Evolutionary conservation across 768 basidiomycete species (phyloP).

Genomic region (Astraeus odoratus): DNA sequence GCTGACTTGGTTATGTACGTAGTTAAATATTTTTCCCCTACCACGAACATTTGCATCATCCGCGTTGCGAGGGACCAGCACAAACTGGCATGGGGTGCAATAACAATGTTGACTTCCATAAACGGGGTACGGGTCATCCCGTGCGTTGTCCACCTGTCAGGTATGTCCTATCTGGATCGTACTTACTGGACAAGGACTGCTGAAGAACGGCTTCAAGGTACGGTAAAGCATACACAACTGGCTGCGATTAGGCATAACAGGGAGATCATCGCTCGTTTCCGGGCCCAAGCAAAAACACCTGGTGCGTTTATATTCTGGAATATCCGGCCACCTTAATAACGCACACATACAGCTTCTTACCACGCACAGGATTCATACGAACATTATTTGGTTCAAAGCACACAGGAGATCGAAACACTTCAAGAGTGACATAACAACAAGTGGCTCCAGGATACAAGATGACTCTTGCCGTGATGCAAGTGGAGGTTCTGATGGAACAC

Average conservation of each 20-base stretch:
- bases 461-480: too few species aligned
- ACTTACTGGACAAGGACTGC: too few species aligned
- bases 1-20: not conserved
- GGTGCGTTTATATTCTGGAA: conserved; percentile 26
- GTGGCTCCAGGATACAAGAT: not conserved
- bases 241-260: conserved; percentile 72
- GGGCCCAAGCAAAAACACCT: conserved; percentile 45
- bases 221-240: conserved; percentile 78
- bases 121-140: conserved; percentile 59
- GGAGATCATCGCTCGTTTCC: conserved; percentile 59
- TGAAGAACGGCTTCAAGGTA: conserved; percentile 66
- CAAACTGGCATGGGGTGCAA: conserved; percentile 69
- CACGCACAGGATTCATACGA: conserved; percentile 49
- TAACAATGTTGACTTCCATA: conserved; percentile 62
- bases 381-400: conserved; percentile 48
- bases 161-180: too few species aligned
- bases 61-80: conserved; percentile 81
- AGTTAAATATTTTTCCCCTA: conserved; percentile 89
- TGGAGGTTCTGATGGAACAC: too few species aligned
- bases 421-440: conserved; percentile 40
- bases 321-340: not conserved
- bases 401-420: conserved; percentile 55
- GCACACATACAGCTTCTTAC: conserved; percentile 37
- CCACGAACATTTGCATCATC: conserved; percentile 78
- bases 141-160: conserved; percentile 74